Evolutionary conservation across 805 yeast species (phyloP).

Genomic region (Pichia membranifaciens): DNA sequence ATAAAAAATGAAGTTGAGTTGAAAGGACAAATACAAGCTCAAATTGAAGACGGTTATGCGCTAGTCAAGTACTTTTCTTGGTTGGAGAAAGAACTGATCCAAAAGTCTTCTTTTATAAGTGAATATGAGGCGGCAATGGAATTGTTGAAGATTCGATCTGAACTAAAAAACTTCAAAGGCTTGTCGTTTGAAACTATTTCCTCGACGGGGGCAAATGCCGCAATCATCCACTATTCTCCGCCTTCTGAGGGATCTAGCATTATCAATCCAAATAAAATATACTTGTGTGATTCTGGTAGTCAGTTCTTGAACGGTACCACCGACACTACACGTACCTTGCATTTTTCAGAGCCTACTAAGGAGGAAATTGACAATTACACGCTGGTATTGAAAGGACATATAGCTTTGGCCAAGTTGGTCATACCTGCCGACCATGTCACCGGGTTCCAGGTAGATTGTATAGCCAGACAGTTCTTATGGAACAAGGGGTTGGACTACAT

Average conservation of each 20-base stretch:
- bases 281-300: constrained; percentile 54
- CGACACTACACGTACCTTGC: constrained; percentile 57
- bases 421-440: constrained; percentile 50
- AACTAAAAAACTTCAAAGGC: constrained; percentile 51
- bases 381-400: constrained; percentile 52
- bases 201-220: constrained; percentile 71
- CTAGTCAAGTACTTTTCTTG: constrained; percentile 49
- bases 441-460: constrained; percentile 48
- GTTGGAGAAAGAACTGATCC: constrained; percentile 46
- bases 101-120: constrained; percentile 41
- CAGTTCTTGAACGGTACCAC: constrained; percentile 62
- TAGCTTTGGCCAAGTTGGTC: constrained; percentile 41
- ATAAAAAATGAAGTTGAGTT: constrained; percentile 46
- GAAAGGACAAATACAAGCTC: constrained; percentile 46
- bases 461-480: constrained; percentile 59
- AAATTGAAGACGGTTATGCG: constrained; percentile 55
- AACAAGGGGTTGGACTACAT: constrained; percentile 49
- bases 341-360: constrained; percentile 41
- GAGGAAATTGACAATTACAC: constrained; percentile 49
- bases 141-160: constrained; percentile 47
- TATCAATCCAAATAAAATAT: constrained; percentile 48
- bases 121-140: constrained; percentile 65
- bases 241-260: constrained; percentile 35
- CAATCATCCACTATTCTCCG: constrained; percentile 73
- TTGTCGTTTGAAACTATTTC: constrained; percentile 70